phyloP scores from a whole-genome alignment of 163 green algal genomes.

The Prototheca stagnorum region DNA sequence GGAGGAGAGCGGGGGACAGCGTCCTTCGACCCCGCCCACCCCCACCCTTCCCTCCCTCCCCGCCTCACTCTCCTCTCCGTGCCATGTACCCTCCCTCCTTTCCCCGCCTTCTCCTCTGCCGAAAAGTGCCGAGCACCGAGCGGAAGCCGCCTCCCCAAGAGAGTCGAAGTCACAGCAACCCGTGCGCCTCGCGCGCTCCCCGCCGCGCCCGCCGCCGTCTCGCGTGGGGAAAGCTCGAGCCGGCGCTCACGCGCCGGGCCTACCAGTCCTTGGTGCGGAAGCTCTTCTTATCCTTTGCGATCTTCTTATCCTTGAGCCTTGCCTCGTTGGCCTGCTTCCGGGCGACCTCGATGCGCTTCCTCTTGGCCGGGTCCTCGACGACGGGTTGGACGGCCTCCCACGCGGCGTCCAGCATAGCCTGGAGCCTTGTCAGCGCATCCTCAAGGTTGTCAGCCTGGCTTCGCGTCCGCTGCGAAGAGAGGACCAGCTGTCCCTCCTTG shows the following conservation, averaged over 20 bases:
- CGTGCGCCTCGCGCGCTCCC: no score
- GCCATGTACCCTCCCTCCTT: no score
- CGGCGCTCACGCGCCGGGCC: not conserved
- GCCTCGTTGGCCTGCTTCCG: constrained; percentile 16
- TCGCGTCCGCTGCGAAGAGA: constrained; percentile 67
- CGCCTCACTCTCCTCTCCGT: no score
- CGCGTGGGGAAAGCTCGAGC: no score
- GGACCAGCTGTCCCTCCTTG: constrained; percentile 71
- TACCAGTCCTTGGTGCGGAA: not conserved
- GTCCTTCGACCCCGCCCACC: no score
- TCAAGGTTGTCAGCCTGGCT: constrained; percentile 74
- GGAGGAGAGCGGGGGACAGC: no score
- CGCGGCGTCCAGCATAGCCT: constrained; percentile 51
- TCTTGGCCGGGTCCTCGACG: constrained; percentile 56
- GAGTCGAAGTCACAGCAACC: no score
- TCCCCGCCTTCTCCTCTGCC: no score
- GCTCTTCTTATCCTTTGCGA: constrained; percentile 13
- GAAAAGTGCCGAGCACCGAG: no score
- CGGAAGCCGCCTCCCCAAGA: no score
- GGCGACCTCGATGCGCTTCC: constrained; percentile 38
- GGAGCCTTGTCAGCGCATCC: constrained; percentile 65
- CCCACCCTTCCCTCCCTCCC: no score
- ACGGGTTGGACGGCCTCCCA: constrained; percentile 48
- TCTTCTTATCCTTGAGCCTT: constrained; percentile 22
- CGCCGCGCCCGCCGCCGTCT: no score